phyloP scores from a whole-genome alignment of 768 basidiomycete species.

The Rhodosporidiobolus sp. region DNA sequence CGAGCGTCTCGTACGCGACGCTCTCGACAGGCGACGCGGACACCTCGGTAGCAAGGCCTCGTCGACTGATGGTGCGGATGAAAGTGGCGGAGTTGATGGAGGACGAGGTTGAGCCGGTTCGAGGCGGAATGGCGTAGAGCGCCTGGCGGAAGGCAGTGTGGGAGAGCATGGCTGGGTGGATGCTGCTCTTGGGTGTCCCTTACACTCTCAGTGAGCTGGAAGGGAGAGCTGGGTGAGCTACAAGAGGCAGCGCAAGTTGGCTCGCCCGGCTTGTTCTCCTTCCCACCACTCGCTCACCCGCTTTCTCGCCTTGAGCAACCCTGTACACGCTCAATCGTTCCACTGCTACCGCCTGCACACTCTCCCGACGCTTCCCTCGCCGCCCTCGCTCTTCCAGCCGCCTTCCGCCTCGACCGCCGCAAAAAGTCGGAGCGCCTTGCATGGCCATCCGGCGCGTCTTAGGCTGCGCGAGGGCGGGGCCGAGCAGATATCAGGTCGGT shows the following conservation, averaged over 20 bases:
- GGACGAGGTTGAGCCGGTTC: constrained; percentile 14
- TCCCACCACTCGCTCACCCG: too few species aligned
- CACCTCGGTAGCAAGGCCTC: constrained; percentile 11
- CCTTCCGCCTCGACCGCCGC: too few species aligned
- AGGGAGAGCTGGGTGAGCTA: too few species aligned
- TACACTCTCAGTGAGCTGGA: background rate
- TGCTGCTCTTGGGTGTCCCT: background rate
- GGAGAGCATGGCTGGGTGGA: background rate
- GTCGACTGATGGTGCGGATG: background rate
- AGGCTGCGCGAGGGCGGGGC: too few species aligned
- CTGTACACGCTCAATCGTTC: too few species aligned
- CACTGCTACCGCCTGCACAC: too few species aligned
- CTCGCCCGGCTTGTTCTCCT: too few species aligned
- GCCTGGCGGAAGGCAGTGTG: constrained; percentile 3
- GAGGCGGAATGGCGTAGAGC: constrained; percentile 27
- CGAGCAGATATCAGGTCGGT: too few species aligned
- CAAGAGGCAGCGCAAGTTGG: too few species aligned
- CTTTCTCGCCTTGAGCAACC: too few species aligned
- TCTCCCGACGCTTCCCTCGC: too few species aligned
- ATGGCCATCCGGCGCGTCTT: background rate
- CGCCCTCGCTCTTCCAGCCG: background rate
- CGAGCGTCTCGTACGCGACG: constrained; percentile 48
- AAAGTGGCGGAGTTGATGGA: background rate
- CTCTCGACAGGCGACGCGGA: background rate
- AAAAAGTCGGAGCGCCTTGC: background rate